Conservation (phyloP, 139 green algal species). For the Micractinium sp. region DNA sequence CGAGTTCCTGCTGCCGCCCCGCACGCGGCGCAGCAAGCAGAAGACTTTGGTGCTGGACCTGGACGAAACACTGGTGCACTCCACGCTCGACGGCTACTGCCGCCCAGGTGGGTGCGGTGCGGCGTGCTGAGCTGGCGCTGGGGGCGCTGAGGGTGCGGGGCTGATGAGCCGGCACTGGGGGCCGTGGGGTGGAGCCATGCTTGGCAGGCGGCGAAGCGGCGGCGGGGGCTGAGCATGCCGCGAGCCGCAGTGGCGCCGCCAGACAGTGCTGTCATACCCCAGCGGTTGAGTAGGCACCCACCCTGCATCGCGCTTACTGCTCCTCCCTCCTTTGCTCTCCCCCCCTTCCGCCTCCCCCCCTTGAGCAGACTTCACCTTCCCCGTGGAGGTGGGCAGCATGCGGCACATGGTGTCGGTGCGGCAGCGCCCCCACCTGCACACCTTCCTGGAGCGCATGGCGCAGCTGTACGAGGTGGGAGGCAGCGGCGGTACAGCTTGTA, state of each 20-base stretch:
- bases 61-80: slow-evolving; percentile 98
- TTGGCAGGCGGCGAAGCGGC: no score
- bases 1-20: slow-evolving; percentile 50
- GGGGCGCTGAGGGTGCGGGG: no score
- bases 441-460: slow-evolving; percentile 74
- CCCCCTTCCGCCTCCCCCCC: not conserved
- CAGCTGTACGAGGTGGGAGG: slow-evolving; percentile 71
- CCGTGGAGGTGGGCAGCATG: slow-evolving; percentile 78
- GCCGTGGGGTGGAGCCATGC: no score
- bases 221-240: no score
- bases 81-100: slow-evolving; percentile 63
- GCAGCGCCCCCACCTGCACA: slow-evolving; percentile 68
- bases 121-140: no score
- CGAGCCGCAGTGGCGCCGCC: no score
- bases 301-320: no score
- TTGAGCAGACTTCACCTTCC: slow-evolving; percentile 77
- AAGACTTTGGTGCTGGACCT: slow-evolving; percentile 93
- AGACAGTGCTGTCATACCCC: no score
- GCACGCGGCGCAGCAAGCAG: slow-evolving; percentile 51
- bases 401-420: slow-evolving; percentile 77
- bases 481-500: not conserved
- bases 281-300: no score
- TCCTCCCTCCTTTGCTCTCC: no score
- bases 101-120: slow-evolving; percentile 39
- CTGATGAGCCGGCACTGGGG: no score